Evolutionary conservation across 2,329 filamentous ascomycete species (phyloP).

Genomic region (Fusarium vanettenii): DNA sequence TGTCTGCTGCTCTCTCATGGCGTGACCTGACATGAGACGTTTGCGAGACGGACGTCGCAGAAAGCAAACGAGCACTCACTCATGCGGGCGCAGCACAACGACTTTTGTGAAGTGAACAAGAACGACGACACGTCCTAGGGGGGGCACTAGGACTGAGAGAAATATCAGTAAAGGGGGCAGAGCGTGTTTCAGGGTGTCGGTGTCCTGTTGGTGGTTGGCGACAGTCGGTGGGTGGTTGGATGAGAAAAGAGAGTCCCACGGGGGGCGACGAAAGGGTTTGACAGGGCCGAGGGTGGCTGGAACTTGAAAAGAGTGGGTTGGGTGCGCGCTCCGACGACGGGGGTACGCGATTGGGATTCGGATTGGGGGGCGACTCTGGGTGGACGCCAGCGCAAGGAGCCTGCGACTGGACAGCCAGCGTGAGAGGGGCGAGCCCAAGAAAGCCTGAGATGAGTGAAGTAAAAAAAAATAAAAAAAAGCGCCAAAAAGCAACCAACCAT

Average conservation of each 20-base stretch:
- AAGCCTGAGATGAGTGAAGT: constrained; percentile 25
- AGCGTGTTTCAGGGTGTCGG: constrained; percentile 43
- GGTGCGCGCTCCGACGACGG: constrained; percentile 30
- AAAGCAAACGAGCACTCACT: constrained; percentile 1
- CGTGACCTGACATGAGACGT: constrained; percentile 37
- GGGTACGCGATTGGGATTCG: constrained; percentile 31
- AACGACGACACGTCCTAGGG: constrained; percentile 35
- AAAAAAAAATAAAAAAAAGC: too few species aligned
- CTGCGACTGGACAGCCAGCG: constrained; percentile 5
- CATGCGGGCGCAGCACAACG: constrained; percentile 1
- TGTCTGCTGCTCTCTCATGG: constrained; percentile 5
- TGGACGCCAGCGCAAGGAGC: constrained; percentile 18
- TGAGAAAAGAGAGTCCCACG: constrained; percentile 28
- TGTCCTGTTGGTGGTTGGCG: constrained; percentile 37
- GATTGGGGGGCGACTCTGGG: constrained; percentile 20
- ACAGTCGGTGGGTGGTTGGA: constrained; percentile 35
- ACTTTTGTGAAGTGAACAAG: constrained; percentile 13
- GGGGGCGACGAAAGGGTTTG: constrained; percentile 42
- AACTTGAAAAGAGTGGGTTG: constrained; percentile 39
- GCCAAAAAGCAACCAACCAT: constrained; percentile 41
- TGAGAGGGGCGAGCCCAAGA: constrained; percentile 26
- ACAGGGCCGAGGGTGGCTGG: constrained; percentile 39
- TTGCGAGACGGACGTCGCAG: constrained; percentile 30
- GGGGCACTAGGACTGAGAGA: constrained; percentile 24
- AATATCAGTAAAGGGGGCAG: constrained; percentile 40